Percentiles rank a stretch among this genome's conserved stretches.
These are phyloP conservation scores for Plasmopara muralis DNA, from an alignment of 352 stramenopile genomes.

Conservation along the genomic window DNA sequence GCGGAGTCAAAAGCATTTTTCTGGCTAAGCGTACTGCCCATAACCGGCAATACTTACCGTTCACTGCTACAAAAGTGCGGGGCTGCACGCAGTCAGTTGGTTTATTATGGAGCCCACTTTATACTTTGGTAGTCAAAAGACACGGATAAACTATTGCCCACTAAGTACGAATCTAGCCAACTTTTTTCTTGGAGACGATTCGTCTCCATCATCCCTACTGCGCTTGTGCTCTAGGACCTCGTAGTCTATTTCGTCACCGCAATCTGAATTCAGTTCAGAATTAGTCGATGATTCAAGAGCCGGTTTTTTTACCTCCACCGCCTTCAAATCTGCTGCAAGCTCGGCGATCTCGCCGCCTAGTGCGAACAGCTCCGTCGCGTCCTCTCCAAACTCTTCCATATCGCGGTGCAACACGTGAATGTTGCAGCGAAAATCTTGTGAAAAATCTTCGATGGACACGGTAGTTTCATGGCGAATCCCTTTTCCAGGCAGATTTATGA, in stretches of 20 bases:
- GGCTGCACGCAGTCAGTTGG: not conserved
- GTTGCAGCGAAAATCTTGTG: slow-evolving; percentile 88
- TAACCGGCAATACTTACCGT: slow-evolving; percentile 9
- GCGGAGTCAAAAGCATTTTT: slow-evolving; percentile 11
- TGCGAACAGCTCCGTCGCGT: slow-evolving; percentile 66
- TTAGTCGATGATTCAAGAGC: slow-evolving; percentile 11
- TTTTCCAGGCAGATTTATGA: slow-evolving; percentile 85
- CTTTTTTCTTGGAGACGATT: slow-evolving; percentile 22
- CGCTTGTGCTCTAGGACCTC: slow-evolving; percentile 22
- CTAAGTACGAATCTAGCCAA: slow-evolving; percentile 31
- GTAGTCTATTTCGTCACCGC: slow-evolving; percentile 17
- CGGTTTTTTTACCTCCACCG: slow-evolving; percentile 32
- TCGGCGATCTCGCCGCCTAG: slow-evolving; percentile 62
- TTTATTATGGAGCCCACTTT: too few species aligned
- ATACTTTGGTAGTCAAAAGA: not conserved
- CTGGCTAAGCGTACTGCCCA: slow-evolving; percentile 18
- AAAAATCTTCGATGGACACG: slow-evolving; percentile 93
- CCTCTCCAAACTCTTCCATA: slow-evolving; percentile 53
- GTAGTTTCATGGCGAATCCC: slow-evolving; percentile 90
- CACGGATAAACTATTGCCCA: not conserved
- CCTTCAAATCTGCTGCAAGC: slow-evolving; percentile 39
- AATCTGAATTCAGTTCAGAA: slow-evolving; percentile 9
- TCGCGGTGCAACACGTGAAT: slow-evolving; percentile 74
- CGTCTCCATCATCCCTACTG: not conserved
- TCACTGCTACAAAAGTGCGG: not conserved